These are phyloP conservation scores for Thermochaetoides thermophila DNA, from an alignment of 495 filamentous ascomycete species.

Conservation along the genomic window DNA sequence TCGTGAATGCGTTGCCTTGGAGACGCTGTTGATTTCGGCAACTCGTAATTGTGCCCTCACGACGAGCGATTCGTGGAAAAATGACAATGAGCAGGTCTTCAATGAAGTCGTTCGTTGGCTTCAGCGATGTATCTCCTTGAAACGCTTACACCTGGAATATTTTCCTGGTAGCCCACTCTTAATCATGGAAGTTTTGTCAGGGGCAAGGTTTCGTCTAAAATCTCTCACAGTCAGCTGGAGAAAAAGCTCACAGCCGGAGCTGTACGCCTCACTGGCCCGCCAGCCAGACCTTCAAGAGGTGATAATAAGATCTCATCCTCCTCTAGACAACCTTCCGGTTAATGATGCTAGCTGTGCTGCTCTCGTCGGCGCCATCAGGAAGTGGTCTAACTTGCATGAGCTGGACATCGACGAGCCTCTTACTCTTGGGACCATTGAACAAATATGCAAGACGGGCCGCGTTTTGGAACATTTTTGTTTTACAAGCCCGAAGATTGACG, in stretches of 20 bases:
- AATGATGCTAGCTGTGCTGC: neutral
- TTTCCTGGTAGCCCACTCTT: no score
- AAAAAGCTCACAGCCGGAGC: neutral
- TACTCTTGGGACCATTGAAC: no score
- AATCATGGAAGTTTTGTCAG: no score
- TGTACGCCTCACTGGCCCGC: neutral
- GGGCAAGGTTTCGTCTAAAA: no score
- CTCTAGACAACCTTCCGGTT: neutral
- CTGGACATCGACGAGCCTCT: no score
- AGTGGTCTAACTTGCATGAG: no score
- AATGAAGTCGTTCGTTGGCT: slow-evolving; percentile 40
- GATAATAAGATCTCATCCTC: neutral
- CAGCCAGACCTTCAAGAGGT: neutral
- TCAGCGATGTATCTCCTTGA: slow-evolving; percentile 38
- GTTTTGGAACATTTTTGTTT: no score
- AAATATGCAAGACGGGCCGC: no score
- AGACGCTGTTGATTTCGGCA: slow-evolving; percentile 13
- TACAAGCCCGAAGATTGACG: no score
- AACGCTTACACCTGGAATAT: no score
- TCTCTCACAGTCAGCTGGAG: neutral
- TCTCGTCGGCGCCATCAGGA: neutral
- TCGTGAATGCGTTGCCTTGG: slow-evolving; percentile 38
- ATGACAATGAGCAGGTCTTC: slow-evolving; percentile 32
- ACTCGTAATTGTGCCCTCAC: neutral
- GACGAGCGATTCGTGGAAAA: slow-evolving; percentile 24